Evolutionary conservation across 2,329 filamentous ascomycete genomes (phyloP).

Genomic region (Fusarium sp.): DNA sequence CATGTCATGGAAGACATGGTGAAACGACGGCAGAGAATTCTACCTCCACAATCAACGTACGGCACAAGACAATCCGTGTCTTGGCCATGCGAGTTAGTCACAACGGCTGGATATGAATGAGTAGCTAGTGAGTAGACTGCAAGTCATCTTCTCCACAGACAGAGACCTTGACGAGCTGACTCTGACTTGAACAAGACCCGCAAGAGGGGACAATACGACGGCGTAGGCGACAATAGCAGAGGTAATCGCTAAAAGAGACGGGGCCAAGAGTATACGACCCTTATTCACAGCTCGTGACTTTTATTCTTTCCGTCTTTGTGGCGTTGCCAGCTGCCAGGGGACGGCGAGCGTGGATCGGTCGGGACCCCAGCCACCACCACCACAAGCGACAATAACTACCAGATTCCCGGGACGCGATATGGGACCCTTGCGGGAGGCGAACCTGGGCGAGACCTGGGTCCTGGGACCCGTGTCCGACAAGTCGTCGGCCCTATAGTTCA

Average conservation of each 20-base stretch:
- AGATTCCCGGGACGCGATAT: conserved; percentile 2
- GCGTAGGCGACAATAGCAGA: neutral
- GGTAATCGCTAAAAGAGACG: neutral
- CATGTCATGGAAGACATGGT: neutral
- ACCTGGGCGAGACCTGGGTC: neutral
- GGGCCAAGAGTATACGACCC: neutral
- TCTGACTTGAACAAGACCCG: neutral
- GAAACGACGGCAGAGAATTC: neutral
- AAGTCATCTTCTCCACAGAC: neutral
- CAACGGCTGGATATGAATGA: neutral
- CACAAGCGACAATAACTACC: neutral
- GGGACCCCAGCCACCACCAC: conserved; percentile 5
- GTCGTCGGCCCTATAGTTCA: neutral
- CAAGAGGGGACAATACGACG: neutral
- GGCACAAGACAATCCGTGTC: neutral
- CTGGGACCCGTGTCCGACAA: neutral
- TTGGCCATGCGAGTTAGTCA: neutral
- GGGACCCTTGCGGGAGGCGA: neutral
- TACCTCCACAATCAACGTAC: neutral
- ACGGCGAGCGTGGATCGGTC: neutral
- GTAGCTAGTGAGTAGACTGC: neutral
- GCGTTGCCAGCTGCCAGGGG: neutral
- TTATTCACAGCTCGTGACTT: neutral
- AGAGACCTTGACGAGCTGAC: neutral
- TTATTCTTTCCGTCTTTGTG: neutral